Evolutionary conservation across 2,329 filamentous ascomycete genomes (phyloP).

Genomic region (Colletotrichum spinosum): DNA sequence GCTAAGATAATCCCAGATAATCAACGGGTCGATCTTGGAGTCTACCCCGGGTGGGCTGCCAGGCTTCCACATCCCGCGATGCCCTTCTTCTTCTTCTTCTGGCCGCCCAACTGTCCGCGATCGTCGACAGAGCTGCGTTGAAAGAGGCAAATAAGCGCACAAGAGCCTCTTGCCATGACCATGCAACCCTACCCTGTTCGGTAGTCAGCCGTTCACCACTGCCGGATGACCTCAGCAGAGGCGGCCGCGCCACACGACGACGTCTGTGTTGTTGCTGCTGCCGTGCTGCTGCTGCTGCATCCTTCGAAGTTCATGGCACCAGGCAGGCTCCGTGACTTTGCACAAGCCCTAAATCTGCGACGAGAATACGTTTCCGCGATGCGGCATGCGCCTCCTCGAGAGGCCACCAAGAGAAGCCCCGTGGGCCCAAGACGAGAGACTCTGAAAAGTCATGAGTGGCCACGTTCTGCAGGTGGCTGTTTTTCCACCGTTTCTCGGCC

Average conservation of each 20-base stretch:
- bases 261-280: slow-evolving; percentile 28
- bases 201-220: slow-evolving; percentile 19
- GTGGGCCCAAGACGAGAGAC: slow-evolving; percentile 7
- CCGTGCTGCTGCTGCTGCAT: slow-evolving; percentile 1
- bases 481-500: too few species aligned
- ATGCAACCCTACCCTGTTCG: slow-evolving; percentile 8
- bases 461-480: too few species aligned
- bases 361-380: slow-evolving; percentile 23
- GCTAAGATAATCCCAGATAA: slow-evolving; percentile 15
- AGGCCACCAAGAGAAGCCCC: slow-evolving; percentile 12
- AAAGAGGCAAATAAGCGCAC: slow-evolving; percentile 14
- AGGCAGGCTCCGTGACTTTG: slow-evolving; percentile 7
- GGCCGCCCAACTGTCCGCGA: not conserved
- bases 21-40: slow-evolving; percentile 24
- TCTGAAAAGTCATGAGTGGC: too few species aligned
- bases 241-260: slow-evolving; percentile 27
- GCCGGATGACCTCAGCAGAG: slow-evolving; percentile 30
- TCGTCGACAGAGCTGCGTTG: not conserved
- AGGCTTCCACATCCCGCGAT: slow-evolving; percentile 18
- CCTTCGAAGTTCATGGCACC: not conserved
- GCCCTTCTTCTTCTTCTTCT: not conserved
- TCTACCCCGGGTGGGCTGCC: slow-evolving; percentile 23
- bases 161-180: slow-evolving; percentile 16
- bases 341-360: slow-evolving; percentile 26
- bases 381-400: slow-evolving; percentile 7